phyloP scores from a whole-genome alignment of 139 green algal genomes.

The Spirogloea muscicola region DNA sequence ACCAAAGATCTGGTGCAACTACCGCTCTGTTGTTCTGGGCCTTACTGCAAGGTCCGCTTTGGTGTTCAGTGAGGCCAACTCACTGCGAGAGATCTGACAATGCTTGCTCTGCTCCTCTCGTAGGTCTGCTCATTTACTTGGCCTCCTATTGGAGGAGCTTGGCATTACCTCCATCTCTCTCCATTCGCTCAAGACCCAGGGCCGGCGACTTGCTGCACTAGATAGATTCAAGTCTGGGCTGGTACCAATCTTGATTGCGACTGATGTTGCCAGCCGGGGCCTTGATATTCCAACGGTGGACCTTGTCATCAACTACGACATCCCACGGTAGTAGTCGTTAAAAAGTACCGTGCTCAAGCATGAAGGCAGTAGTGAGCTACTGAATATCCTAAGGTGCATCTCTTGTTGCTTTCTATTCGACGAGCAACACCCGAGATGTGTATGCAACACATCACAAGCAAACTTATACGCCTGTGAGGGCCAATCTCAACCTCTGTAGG shows the following conservation, averaged over 20 bases:
- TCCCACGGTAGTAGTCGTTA: constrained; percentile 23
- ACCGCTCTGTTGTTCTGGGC: background rate
- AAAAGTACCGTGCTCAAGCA: background rate
- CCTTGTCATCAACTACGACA: constrained; percentile 55
- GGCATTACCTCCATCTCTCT: constrained; percentile 54
- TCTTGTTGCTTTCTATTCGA: too few species aligned
- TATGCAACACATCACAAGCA: too few species aligned
- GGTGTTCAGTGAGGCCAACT: background rate
- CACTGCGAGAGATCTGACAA: background rate
- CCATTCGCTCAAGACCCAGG: constrained; percentile 62
- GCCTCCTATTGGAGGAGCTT: constrained; percentile 71
- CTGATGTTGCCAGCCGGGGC: constrained; percentile 52
- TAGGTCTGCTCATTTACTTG: constrained; percentile 56
- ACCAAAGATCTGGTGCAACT: background rate
- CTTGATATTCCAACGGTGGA: constrained; percentile 56
- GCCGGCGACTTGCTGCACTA: constrained; percentile 69
- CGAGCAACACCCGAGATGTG: too few species aligned
- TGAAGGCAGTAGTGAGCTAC: too few species aligned
- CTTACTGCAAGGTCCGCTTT: background rate
- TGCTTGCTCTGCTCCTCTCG: background rate
- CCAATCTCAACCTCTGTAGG: too few species aligned
- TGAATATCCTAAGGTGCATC: too few species aligned
- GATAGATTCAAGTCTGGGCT: constrained; percentile 59
- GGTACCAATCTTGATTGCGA: constrained; percentile 72
- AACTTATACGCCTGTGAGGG: too few species aligned